Conservation (phyloP, 495 filamentous ascomycete species). For the Hypoxylon subgilvum region DNA sequence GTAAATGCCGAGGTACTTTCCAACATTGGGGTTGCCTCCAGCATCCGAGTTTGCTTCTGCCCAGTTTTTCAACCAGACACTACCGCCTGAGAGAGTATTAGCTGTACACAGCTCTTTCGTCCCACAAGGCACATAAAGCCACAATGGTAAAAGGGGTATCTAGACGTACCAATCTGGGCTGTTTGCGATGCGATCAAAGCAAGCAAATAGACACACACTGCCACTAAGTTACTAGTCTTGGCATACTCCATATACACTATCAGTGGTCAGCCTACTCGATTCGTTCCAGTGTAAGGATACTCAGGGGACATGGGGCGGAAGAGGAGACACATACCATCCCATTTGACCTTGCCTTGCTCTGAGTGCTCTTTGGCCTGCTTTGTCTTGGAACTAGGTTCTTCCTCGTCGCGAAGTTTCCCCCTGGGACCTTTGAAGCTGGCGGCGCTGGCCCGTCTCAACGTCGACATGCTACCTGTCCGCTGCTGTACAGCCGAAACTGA, state of each 20-base stretch:
- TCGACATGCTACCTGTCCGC: constrained; percentile 71
- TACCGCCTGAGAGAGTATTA: constrained; percentile 58
- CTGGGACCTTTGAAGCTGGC: constrained; percentile 86
- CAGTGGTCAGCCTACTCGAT: constrained; percentile 38
- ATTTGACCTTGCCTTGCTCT: constrained; percentile 97
- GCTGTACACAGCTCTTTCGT: no score
- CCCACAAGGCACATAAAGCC: no score
- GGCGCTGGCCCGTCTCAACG: constrained; percentile 86
- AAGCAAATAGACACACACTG: constrained; percentile 80
- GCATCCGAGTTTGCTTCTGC: constrained; percentile 73
- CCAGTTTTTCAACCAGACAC: constrained; percentile 93
- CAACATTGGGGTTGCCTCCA: constrained; percentile 73
- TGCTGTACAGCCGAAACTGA: constrained; percentile 44
- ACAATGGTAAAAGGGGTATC: constrained; percentile 1
- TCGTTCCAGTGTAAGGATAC: background rate
- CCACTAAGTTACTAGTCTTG: constrained; percentile 86
- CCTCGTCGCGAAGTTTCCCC: constrained; percentile 83
- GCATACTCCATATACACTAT: constrained; percentile 84
- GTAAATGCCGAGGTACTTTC: constrained; percentile 92
- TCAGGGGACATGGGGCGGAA: background rate
- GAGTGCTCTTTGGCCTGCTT: constrained; percentile 84
- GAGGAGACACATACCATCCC: constrained; percentile 60
- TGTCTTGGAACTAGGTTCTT: constrained; percentile 71
- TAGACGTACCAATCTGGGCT: constrained; percentile 67
- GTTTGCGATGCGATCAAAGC: constrained; percentile 80